These are phyloP conservation scores for Aspergillus saccharolyticus DNA, from an alignment of 495 filamentous ascomycete genomes.

Conservation along the genomic window DNA sequence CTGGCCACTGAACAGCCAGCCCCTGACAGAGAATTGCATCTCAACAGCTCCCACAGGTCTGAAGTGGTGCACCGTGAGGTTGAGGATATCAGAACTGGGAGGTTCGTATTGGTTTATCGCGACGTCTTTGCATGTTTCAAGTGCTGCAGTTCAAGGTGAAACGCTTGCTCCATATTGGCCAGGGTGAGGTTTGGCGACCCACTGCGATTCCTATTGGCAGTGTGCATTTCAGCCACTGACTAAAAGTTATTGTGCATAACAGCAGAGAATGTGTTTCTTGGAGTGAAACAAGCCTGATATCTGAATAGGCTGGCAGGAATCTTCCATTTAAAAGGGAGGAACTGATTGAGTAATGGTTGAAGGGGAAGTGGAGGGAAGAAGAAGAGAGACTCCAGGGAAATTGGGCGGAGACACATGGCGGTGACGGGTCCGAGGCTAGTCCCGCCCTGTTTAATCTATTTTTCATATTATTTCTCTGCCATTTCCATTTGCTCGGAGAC, in stretches of 20 bases:
- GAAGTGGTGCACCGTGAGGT: not conserved
- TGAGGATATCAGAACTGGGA: not conserved
- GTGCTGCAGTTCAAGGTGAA: slow-evolving; percentile 3
- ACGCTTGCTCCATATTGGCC: slow-evolving; percentile 9
- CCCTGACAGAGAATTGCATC: not conserved
- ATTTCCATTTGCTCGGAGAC: not conserved
- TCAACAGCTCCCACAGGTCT: not conserved
- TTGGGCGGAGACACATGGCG: slow-evolving; percentile 10
- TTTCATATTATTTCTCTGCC: slow-evolving; percentile 2
- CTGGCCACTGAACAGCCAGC: slow-evolving; percentile 5
- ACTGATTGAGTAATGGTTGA: not conserved
- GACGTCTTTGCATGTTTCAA: slow-evolving; percentile 8
- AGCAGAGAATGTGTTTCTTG: not conserved
- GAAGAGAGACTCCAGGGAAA: not conserved
- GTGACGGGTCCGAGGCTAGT: slow-evolving; percentile 11
- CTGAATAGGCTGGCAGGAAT: not conserved
- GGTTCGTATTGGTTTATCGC: not conserved
- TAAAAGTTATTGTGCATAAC: not conserved
- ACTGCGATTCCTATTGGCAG: not conserved
- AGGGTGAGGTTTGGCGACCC: not conserved
- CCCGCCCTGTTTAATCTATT: not conserved
- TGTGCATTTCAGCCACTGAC: slow-evolving; percentile 1
- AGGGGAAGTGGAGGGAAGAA: not conserved
- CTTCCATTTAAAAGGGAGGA: not conserved
- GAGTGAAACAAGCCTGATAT: slow-evolving; percentile 5